Conservation (phyloP, 2,329 filamentous ascomycete species). For the Sporothrix brasiliensis region DNA sequence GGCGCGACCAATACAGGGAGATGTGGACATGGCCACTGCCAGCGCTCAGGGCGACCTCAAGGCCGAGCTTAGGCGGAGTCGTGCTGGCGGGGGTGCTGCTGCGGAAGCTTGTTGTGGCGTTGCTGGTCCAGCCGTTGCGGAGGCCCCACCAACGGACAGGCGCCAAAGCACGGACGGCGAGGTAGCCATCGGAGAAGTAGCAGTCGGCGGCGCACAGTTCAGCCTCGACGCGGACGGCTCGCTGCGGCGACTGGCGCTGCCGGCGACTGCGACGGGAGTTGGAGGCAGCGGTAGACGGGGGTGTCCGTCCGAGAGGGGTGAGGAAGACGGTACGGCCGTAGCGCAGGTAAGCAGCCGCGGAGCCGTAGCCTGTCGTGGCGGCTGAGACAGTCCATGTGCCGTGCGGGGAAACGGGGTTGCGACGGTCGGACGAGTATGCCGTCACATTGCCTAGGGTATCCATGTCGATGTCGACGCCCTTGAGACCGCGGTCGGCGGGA, state of each 20-base stretch:
- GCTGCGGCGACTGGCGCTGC: slow-evolving; percentile 23
- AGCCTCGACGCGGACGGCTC: slow-evolving; percentile 46
- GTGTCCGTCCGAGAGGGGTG: slow-evolving; percentile 35
- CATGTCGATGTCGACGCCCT: slow-evolving; percentile 46
- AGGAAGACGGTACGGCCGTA: slow-evolving; percentile 44
- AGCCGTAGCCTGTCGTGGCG: slow-evolving; percentile 39
- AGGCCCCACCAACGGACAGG: slow-evolving; percentile 44
- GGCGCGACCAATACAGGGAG: slow-evolving; percentile 53
- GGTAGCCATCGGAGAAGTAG: slow-evolving; percentile 43
- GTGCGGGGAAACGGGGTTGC: slow-evolving; percentile 18
- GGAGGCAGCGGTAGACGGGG: slow-evolving; percentile 13
- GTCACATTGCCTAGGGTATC: slow-evolving; percentile 32
- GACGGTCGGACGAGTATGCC: not conserved
- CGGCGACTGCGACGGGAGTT: slow-evolving; percentile 6
- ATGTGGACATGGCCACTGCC: slow-evolving; percentile 47
- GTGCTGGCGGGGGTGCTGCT: slow-evolving; percentile 30
- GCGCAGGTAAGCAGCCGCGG: slow-evolving; percentile 45
- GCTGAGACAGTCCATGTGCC: slow-evolving; percentile 49
- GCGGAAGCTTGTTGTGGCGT: slow-evolving; percentile 26
- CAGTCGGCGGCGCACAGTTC: slow-evolving; percentile 48
- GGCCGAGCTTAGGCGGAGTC: slow-evolving; percentile 48
- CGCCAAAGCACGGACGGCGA: slow-evolving; percentile 50
- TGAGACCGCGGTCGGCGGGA: slow-evolving; percentile 43
- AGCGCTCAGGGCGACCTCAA: slow-evolving; percentile 50
- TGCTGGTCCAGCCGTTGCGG: slow-evolving; percentile 31